Evolutionary conservation across 2,329 filamentous ascomycete genomes (phyloP), one percentile per base, ranked within the genome.

Genomic region (Aquanectria penicillioides): DNA sequence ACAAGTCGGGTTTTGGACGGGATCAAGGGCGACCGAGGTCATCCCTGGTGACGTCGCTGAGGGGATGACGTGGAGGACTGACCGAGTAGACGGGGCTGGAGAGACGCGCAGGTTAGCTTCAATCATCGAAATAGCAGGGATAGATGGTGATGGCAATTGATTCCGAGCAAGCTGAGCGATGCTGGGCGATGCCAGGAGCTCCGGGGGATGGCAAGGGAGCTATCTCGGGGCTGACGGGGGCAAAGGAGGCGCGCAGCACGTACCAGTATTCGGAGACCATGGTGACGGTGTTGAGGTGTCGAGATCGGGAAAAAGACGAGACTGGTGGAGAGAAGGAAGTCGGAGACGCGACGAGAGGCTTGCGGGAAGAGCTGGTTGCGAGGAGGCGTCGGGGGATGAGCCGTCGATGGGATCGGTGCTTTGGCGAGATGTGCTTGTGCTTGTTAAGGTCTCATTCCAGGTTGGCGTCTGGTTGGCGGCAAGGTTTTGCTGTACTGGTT

Each of bases 11-110:
- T n/a, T 47, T 46, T 65, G 53, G 59, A 62, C 57, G 52, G 18
- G 13, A 9, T 56, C 56, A 56, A 60, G 59, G 57, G 47, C 47
- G 51, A 57, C 61, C 64, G 59, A 58, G 64, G 60, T 49, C 51
- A 62, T 60, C 48, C 60, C 22, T 59, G 58, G 70, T 71, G 71
- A 73, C 71, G 70, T 74, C 66, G 71, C 62, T 68, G 64, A 66
- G 66, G 68, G 68, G 64, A 62, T 63, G 61, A 65, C 48, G 65
- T 65, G 70, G 66, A 62, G 66, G 74, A 97, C 94, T 93, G 88
- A 98, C 95, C 87, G 95, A 93, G 85, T 98, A 99, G 76, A 97
- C 94, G 83, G 94, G 94, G 85, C 94, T 99, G 73, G 64, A 75
- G 47, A 57, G 66, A 63, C 59, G 60, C 41, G 31, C 43, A 56